Evolutionary conservation across 2,329 filamentous ascomycete genomes (phyloP).

Genomic region (Cryphonectria radicalis): DNA sequence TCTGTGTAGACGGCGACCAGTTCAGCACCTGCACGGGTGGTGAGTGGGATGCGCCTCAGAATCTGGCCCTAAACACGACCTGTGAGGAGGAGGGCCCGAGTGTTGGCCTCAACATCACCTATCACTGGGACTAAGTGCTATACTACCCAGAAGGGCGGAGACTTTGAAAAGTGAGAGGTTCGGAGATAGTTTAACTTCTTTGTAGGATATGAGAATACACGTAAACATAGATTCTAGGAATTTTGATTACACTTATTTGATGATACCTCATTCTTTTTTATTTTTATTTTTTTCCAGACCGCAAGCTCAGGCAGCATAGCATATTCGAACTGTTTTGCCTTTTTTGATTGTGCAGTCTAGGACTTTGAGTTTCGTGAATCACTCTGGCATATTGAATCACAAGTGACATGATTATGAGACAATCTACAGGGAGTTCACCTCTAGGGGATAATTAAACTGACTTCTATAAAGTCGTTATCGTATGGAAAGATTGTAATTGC

Average conservation of each 20-base stretch:
- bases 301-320: neutral
- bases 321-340: neutral
- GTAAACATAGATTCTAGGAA: neutral
- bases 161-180: no score
- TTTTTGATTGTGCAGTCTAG: neutral
- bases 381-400: neutral
- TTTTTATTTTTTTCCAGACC: neutral
- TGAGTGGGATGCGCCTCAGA: conserved; percentile 21
- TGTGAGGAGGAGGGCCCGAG: conserved; percentile 21
- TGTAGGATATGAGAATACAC: neutral
- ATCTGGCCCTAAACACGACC: conserved; percentile 13
- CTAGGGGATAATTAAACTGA: no score
- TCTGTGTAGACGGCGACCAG: conserved; percentile 21
- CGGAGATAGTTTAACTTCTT: neutral
- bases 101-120: conserved; percentile 16
- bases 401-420: neutral
- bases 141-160: neutral
- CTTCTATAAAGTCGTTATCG: no score
- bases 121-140: conserved; percentile 1
- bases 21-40: conserved; percentile 27
- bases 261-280: no score
- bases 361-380: neutral
- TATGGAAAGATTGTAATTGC: no score
- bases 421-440: no score
- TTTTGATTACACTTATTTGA: neutral